phyloP scores from a whole-genome alignment of 352 stramenopile species.

The Peronospora farinosa region DNA sequence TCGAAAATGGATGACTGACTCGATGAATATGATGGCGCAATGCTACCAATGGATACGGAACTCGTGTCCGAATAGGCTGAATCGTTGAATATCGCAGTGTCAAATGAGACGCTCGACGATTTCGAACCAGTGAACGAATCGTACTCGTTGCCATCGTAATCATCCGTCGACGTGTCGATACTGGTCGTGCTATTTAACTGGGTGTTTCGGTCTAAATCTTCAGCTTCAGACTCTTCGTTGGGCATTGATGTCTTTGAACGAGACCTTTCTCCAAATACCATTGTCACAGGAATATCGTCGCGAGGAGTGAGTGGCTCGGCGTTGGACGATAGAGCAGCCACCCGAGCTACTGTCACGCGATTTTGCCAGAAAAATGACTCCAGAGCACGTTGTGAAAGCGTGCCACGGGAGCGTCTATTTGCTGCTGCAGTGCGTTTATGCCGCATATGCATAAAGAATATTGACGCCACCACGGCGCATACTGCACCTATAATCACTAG shows the following conservation, averaged over 20 bases:
- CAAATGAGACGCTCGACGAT: constrained; percentile 10
- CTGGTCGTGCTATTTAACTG: not conserved
- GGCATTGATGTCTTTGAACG: constrained; percentile 11
- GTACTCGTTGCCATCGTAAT: constrained; percentile 18
- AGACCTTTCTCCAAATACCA: constrained; percentile 10
- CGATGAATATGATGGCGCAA: constrained; percentile 8
- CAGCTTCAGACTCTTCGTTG: constrained; percentile 14
- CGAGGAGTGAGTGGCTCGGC: constrained; percentile 31
- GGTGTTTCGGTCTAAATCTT: constrained; percentile 19
- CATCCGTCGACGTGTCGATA: constrained; percentile 29
- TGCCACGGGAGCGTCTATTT: constrained; percentile 25
- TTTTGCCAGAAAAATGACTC: constrained; percentile 53
- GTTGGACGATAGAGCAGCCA: constrained; percentile 17
- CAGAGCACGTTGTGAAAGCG: constrained; percentile 38
- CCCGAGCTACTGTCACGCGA: constrained; percentile 30
- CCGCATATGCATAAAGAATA: constrained; percentile 53
- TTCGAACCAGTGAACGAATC: constrained; percentile 25
- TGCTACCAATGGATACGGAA: constrained; percentile 21
- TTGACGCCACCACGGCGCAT: constrained; percentile 35
- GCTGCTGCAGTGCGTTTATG: constrained; percentile 28
- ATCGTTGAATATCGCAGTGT: constrained; percentile 4
- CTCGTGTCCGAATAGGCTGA: constrained; percentile 19
- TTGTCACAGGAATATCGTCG: constrained; percentile 31
- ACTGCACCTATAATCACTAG: constrained; percentile 45
- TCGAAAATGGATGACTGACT: not conserved